Evolutionary conservation across 2,329 filamentous ascomycete species (phyloP).

Genomic region (Mycosphaerelloides madeirae): DNA sequence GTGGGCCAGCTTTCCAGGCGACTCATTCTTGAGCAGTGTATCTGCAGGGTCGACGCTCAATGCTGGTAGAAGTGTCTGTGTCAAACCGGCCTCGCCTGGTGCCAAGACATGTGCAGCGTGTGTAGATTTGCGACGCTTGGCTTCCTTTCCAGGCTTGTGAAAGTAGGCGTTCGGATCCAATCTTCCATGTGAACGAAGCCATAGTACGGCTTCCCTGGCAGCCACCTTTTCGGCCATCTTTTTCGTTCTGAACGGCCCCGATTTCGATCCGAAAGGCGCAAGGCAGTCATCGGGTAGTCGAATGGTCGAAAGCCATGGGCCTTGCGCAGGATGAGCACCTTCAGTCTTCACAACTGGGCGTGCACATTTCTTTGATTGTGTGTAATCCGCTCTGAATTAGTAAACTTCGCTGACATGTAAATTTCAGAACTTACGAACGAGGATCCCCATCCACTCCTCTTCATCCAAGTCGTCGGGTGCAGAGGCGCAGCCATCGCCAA

Average conservation of each 20-base stretch:
- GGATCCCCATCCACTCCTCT: slow-evolving; percentile 36
- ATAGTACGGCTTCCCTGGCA: slow-evolving; percentile 38
- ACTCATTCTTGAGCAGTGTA: neutral
- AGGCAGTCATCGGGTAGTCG: slow-evolving; percentile 12
- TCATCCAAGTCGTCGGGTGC: slow-evolving; percentile 15
- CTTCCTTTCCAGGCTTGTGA: neutral
- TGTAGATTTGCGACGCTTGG: slow-evolving; percentile 17
- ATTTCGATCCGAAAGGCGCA: slow-evolving; percentile 35
- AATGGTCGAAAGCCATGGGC: neutral
- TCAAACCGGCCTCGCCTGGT: slow-evolving; percentile 7
- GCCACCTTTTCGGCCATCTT: slow-evolving; percentile 40
- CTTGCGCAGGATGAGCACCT: neutral
- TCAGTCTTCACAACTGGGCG: neutral
- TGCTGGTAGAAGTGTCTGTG: slow-evolving; percentile 6
- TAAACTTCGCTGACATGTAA: neutral
- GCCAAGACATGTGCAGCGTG: neutral
- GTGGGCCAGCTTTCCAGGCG: slow-evolving; percentile 18
- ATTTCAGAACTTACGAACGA: slow-evolving; percentile 25
- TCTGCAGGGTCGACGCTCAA: slow-evolving; percentile 8
- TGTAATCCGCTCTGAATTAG: neutral
- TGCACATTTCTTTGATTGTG: neutral
- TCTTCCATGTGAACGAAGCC: slow-evolving; percentile 35
- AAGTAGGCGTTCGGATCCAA: slow-evolving; percentile 10
- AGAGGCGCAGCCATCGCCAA: neutral
- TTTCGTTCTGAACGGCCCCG: slow-evolving; percentile 35